phyloP scores from a whole-genome alignment of 306 rosid genomes.

The Fagus sylvatica region DNA sequence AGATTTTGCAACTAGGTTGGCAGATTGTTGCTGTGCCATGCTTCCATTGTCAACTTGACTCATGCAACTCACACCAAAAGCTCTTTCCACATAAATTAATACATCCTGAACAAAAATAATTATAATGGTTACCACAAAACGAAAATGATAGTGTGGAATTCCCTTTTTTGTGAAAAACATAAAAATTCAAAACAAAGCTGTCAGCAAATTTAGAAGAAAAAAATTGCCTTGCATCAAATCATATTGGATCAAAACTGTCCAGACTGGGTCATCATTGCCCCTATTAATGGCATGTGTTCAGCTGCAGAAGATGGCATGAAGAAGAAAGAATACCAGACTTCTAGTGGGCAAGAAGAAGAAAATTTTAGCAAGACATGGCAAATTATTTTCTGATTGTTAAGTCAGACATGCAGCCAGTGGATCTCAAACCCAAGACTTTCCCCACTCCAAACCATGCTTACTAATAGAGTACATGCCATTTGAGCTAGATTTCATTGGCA shows the following conservation, averaged over 20 bases:
- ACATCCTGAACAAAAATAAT: constrained; percentile 68
- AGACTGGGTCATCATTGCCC: not conserved
- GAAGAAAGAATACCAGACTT: not conserved
- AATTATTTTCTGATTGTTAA: not conserved
- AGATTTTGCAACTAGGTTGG: constrained; percentile 61
- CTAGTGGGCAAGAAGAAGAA: not conserved
- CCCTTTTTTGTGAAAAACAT: not conserved
- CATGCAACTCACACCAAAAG: constrained; percentile 67
- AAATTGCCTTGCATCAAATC: not conserved
- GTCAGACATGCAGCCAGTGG: not conserved
- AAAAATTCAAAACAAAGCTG: not conserved
- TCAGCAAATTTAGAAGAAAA: not conserved
- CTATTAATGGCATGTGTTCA: not conserved
- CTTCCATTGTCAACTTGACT: constrained; percentile 72
- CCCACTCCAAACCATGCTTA: no score
- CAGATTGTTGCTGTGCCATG: constrained; percentile 56
- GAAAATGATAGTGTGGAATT: not conserved
- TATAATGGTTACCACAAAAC: constrained; percentile 2
- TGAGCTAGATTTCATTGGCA: not conserved
- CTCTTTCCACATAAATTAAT: constrained; percentile 74
- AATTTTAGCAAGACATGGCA: not conserved
- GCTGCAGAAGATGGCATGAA: not conserved
- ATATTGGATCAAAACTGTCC: not conserved
- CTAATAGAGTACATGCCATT: no score
- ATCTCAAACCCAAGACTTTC: no score